Evolutionary conservation across 768 basidiomycete species (phyloP).

Genomic region (Suillus sp.): DNA sequence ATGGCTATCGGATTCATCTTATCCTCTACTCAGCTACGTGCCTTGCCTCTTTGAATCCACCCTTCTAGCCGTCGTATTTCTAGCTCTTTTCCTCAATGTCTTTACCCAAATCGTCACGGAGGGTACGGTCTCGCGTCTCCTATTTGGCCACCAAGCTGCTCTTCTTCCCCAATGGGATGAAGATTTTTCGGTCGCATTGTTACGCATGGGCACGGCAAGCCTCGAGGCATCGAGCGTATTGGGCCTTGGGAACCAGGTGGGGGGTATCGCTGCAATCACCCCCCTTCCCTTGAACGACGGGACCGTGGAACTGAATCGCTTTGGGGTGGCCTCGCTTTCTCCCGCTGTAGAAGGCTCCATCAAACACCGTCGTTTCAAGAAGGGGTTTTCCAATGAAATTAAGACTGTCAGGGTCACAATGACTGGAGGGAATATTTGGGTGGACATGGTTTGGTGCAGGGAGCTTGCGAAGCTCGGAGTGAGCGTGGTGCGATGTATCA

Average conservation of each 20-base stretch:
- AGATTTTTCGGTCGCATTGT: conserved; percentile 70
- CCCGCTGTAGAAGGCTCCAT: conserved; percentile 31
- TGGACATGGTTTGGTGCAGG: conserved; percentile 43
- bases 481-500: conserved; percentile 32
- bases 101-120: conserved; percentile 67
- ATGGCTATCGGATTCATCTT: conserved; percentile 47
- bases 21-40: conserved; percentile 75
- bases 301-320: conserved; percentile 42
- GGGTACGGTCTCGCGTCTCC: conserved; percentile 57
- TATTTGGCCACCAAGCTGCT: conserved; percentile 51
- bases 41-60: conserved; percentile 72
- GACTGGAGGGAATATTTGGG: conserved; percentile 40
- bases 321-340: conserved; percentile 44
- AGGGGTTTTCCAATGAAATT: conserved; percentile 56
- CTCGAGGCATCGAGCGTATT: conserved; percentile 72
- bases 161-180: conserved; percentile 62
- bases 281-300: conserved; percentile 25
- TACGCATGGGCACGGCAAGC: conserved; percentile 74
- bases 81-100: conserved; percentile 62
- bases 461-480: conserved; percentile 39
- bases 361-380: conserved; percentile 25
- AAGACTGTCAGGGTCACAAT: conserved; percentile 40
- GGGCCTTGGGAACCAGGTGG: conserved; percentile 76
- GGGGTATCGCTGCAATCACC: conserved; percentile 42
- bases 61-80: conserved; percentile 55